A percentile compares a stretch with the other conserved stretches of the same genome.
These are phyloP conservation scores for Rubus idaeus DNA, from an alignment of 306 rosid species.

Conservation along the genomic window DNA sequence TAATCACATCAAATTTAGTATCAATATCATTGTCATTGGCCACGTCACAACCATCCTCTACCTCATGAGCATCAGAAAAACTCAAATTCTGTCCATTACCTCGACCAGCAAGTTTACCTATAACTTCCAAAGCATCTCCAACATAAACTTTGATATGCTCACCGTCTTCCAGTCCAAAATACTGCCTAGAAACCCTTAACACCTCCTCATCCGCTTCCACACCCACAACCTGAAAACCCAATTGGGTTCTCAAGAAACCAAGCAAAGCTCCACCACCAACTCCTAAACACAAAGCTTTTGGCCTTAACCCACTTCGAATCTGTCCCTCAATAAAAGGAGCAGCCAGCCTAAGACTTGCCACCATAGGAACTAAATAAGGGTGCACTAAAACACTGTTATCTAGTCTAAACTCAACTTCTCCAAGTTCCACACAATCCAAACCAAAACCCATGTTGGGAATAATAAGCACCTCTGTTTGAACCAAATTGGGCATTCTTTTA, in stretches of 20 bases:
- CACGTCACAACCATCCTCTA: slow-evolving; percentile 20
- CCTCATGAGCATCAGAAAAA: slow-evolving; percentile 22
- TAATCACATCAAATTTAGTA: slow-evolving; percentile 49
- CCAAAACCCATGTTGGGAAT: slow-evolving; percentile 33
- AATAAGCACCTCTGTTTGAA: slow-evolving; percentile 67
- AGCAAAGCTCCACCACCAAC: slow-evolving; percentile 91
- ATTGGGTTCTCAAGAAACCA: slow-evolving; percentile 49
- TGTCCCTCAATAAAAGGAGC: slow-evolving; percentile 33
- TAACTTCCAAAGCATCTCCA: slow-evolving; percentile 54
- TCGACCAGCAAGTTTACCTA: slow-evolving; percentile 37
- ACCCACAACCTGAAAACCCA: slow-evolving; percentile 69
- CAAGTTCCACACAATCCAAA: slow-evolving; percentile 33
- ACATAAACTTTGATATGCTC: slow-evolving; percentile 38
- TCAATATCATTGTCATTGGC: slow-evolving; percentile 17
- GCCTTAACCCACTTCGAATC: slow-evolving; percentile 47
- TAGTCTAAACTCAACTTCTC: slow-evolving; percentile 45
- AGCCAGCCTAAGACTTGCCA: slow-evolving; percentile 60
- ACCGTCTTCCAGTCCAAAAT: slow-evolving; percentile 60
- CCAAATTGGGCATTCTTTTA: slow-evolving; percentile 79
- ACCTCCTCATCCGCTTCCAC: slow-evolving; percentile 68
- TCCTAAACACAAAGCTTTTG: slow-evolving; percentile 80
- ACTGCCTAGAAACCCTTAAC: slow-evolving; percentile 52
- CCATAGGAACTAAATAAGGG: slow-evolving; percentile 82
- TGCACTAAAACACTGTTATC: slow-evolving; percentile 66
- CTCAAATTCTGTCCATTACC: neutral